Conservation (phyloP, 148 eudicot species). For the Talinum fruticosum region DNA sequence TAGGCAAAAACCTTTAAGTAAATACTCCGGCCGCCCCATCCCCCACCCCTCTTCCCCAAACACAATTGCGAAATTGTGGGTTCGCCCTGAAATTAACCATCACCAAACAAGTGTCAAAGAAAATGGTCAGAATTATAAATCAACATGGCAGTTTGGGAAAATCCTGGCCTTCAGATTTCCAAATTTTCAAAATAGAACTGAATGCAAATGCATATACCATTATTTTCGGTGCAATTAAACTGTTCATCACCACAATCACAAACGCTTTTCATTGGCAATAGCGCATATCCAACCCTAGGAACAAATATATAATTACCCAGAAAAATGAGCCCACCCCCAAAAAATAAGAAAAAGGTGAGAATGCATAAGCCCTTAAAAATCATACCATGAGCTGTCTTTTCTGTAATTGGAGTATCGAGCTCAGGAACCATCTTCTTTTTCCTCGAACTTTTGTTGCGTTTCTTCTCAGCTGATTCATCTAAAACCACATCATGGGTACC, state of each 20-base stretch:
- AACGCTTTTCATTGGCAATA: background rate
- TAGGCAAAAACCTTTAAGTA: too few relatives aligned
- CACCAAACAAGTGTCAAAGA: too few relatives aligned
- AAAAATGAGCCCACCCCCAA: background rate
- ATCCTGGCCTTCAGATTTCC: background rate
- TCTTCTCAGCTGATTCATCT: slow-evolving; percentile 1
- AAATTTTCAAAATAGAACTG: background rate
- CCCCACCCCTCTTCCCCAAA: background rate
- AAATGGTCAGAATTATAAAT: background rate
- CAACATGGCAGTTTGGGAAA: background rate
- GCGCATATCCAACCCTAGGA: background rate
- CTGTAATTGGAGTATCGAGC: background rate
- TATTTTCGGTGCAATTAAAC: background rate
- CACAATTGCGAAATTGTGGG: background rate
- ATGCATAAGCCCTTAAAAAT: background rate
- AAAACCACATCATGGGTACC: background rate
- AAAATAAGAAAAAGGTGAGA: too few relatives aligned
- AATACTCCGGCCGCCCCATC: too few relatives aligned
- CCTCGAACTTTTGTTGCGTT: background rate
- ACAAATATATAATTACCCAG: background rate
- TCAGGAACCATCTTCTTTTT: background rate
- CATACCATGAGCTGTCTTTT: background rate
- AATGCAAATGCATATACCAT: background rate
- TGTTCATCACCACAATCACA: too few relatives aligned
- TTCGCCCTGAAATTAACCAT: background rate